These are phyloP conservation scores for Leccinum uliginosum DNA, from an alignment of 768 basidiomycete species.

Conservation along the genomic window DNA sequence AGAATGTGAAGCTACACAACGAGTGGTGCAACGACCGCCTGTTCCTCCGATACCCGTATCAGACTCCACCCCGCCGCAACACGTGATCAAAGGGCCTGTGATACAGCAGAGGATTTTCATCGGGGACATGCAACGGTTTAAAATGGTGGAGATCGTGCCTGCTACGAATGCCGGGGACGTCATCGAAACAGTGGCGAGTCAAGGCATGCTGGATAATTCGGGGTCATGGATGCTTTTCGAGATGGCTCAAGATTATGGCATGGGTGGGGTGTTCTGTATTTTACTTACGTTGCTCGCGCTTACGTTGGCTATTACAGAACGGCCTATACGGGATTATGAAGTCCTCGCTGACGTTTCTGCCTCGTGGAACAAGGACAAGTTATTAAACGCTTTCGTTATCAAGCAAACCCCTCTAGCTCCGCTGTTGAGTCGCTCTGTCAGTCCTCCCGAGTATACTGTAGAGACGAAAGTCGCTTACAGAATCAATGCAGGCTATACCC, in stretches of 20 bases:
- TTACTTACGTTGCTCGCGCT: neutral
- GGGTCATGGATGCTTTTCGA: constrained; percentile 90
- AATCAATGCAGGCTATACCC: constrained; percentile 45
- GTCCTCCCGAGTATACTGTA: constrained; percentile 23
- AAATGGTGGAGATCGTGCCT: constrained; percentile 66
- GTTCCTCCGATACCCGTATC: constrained; percentile 36
- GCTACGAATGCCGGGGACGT: constrained; percentile 72
- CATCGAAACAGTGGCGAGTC: constrained; percentile 55
- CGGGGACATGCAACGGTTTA: constrained; percentile 69
- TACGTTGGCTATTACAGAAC: constrained; percentile 54
- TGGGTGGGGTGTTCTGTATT: constrained; percentile 56
- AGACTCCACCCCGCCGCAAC: constrained; percentile 33
- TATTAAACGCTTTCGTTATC: constrained; percentile 75
- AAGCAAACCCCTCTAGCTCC: constrained; percentile 66
- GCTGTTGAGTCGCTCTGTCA: constrained; percentile 55
- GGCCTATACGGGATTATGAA: constrained; percentile 87
- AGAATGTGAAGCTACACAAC: constrained; percentile 20
- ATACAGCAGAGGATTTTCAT: constrained; percentile 74
- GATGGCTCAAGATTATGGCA: constrained; percentile 84
- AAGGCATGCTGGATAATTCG: constrained; percentile 62
- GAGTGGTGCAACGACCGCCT: constrained; percentile 31
- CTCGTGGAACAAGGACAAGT: constrained; percentile 85
- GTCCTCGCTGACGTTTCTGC: constrained; percentile 71
- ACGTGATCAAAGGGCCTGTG: constrained; percentile 26
- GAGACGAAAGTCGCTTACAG: constrained; percentile 41